Percentiles rank a stretch among this genome's conserved stretches.
Conservation (phyloP, 331 rosid species). For the Pyracantha coccinea region DNA sequence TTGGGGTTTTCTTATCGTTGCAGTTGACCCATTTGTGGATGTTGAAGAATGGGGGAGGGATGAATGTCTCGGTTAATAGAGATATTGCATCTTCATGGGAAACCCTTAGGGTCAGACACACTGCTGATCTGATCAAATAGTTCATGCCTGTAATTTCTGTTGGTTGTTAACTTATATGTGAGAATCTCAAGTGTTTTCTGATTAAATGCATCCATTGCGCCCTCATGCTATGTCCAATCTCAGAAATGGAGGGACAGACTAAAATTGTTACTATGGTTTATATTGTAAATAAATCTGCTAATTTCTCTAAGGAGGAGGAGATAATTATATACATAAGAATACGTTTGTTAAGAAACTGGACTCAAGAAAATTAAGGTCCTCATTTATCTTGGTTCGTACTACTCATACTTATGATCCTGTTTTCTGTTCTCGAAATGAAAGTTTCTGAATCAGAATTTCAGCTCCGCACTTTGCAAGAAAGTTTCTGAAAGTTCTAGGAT, state of each 20-base stretch:
- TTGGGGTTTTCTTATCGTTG: conserved; percentile 7
- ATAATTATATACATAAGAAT: not conserved
- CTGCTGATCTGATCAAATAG: not conserved
- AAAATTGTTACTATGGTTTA: not conserved
- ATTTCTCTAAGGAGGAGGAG: too few species aligned
- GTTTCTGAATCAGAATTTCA: conserved; percentile 62
- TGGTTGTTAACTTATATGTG: not conserved
- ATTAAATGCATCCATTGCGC: not conserved
- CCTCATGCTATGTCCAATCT: not conserved
- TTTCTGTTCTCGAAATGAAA: conserved; percentile 44
- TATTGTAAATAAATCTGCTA: too few species aligned
- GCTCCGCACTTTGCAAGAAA: conserved; percentile 46
- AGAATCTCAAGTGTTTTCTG: not conserved
- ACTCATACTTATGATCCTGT: not conserved
- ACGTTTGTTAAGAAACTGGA: not conserved
- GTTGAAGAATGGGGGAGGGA: conserved; percentile 65
- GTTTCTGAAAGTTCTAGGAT: too few species aligned
- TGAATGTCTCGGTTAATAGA: conserved; percentile 57
- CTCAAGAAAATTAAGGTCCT: not conserved
- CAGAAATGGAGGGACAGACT: not conserved
- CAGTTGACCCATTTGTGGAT: conserved; percentile 14
- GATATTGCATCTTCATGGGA: conserved; percentile 81
- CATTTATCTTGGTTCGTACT: not conserved
- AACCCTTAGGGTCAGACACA: conserved; percentile 61
- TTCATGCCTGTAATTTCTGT: conserved; percentile 7